Evolutionary conservation across 768 basidiomycete species (phyloP).

Genomic region (Ramaria rubella): DNA sequence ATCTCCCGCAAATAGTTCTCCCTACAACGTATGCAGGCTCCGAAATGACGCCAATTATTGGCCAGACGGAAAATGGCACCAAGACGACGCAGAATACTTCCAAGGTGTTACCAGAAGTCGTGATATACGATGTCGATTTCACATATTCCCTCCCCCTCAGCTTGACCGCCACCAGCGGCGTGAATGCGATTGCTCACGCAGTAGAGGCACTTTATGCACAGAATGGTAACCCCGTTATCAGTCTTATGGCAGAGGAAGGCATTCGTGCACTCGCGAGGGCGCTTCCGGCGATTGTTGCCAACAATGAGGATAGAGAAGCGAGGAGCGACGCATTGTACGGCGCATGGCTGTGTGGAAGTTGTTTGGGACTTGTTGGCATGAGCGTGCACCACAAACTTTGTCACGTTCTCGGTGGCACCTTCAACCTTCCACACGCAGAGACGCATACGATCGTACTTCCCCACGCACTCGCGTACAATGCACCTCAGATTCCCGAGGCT

Average conservation of each 20-base stretch:
- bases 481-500: slow-evolving; percentile 26
- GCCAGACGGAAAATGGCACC: slow-evolving; percentile 33
- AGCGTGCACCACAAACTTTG: slow-evolving; percentile 37
- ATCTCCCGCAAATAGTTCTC: slow-evolving; percentile 34
- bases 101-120: slow-evolving; percentile 34
- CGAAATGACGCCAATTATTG: slow-evolving; percentile 36
- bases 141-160: slow-evolving; percentile 30
- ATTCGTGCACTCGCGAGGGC: slow-evolving; percentile 27
- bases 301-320: slow-evolving; percentile 24
- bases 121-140: slow-evolving; percentile 36
- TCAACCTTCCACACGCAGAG: slow-evolving; percentile 36
- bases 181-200: slow-evolving; percentile 39
- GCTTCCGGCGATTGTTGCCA: slow-evolving; percentile 25
- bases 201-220: slow-evolving; percentile 36
- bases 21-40: slow-evolving; percentile 37
- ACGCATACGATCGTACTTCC: slow-evolving; percentile 40
- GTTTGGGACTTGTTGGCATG: slow-evolving; percentile 32
- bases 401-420: slow-evolving; percentile 34
- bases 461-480: slow-evolving; percentile 35
- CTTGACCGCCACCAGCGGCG: slow-evolving; percentile 32
- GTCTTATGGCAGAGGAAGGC: slow-evolving; percentile 32
- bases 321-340: slow-evolving; percentile 32
- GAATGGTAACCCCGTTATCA: slow-evolving; percentile 33
- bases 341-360: slow-evolving; percentile 33
- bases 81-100: slow-evolving; percentile 34